Percentiles rank a stretch among this genome's conserved stretches.
phyloP scores from a whole-genome alignment of 306 rosid species.

The Sophora flavescens region DNA sequence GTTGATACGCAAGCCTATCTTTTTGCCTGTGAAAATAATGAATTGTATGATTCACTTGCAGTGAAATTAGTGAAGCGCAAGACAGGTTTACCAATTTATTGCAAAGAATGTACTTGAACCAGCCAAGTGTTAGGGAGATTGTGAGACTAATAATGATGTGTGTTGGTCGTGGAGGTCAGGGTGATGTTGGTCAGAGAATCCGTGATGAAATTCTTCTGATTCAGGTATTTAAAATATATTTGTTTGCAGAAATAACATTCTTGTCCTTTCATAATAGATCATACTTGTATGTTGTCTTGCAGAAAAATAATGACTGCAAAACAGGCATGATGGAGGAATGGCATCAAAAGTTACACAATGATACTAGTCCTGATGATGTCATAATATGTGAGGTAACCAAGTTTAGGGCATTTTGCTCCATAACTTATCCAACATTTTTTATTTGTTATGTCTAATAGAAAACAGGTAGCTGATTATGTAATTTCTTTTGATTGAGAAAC shows the following conservation, averaged over 20 bases:
- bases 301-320: constrained; percentile 53
- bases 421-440: background rate
- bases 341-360: constrained; percentile 60
- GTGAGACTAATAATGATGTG: constrained; percentile 42
- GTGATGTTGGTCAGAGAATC: constrained; percentile 55
- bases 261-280: constrained; percentile 13
- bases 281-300: constrained; percentile 17
- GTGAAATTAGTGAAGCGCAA: constrained; percentile 55
- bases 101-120: constrained; percentile 43
- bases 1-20: background rate
- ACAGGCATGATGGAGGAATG: constrained; percentile 58
- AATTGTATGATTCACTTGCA: constrained; percentile 28
- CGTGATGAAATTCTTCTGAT: constrained; percentile 55
- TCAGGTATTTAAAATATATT: constrained; percentile 43
- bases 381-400: constrained; percentile 53
- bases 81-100: constrained; percentile 48
- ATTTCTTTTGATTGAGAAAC: background rate
- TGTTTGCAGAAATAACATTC: background rate
- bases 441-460: background rate
- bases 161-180: constrained; percentile 47
- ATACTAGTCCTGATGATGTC: constrained; percentile 55
- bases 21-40: constrained; percentile 4
- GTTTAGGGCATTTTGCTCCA: background rate
- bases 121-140: constrained; percentile 46
- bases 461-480: background rate